Conservation (phyloP, 1,284 basidiomycete genomes). For the Tylopilus microsporus region DNA sequence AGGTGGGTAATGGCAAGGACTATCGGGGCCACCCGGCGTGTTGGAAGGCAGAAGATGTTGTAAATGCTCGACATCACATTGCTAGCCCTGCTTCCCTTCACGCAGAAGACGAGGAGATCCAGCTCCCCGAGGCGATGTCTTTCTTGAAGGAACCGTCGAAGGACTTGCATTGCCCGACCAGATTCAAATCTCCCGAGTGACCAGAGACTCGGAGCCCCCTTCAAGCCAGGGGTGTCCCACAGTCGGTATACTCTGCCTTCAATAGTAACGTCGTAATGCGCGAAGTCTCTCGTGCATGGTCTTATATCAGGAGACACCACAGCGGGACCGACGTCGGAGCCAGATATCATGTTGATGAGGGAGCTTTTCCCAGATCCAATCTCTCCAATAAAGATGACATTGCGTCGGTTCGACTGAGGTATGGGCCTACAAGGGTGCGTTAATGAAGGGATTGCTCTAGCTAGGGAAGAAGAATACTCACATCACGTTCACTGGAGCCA, state of each 20-base stretch:
- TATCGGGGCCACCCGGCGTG: constrained; percentile 21
- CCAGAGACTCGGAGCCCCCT: constrained; percentile 7
- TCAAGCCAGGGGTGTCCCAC: constrained; percentile 31
- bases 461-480: neutral
- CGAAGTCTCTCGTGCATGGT: constrained; percentile 21
- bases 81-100: constrained; percentile 11
- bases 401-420: neutral
- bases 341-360: constrained; percentile 26
- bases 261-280: constrained; percentile 16
- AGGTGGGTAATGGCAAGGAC: constrained; percentile 24
- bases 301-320: constrained; percentile 12
- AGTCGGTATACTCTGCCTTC: constrained; percentile 8
- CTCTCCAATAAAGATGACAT: constrained; percentile 29
- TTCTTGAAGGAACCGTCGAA: constrained; percentile 21
- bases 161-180: neutral
- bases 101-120: constrained; percentile 21
- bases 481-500: neutral
- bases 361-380: constrained; percentile 26
- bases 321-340: constrained; percentile 4
- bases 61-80: constrained; percentile 13
- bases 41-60: constrained; percentile 14
- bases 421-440: neutral
- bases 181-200: constrained; percentile 13
- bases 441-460: neutral
- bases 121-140: constrained; percentile 10